Conservation (phyloP, 192 early-diverging fungal genomes). For the Cetraspora pellucida region DNA sequence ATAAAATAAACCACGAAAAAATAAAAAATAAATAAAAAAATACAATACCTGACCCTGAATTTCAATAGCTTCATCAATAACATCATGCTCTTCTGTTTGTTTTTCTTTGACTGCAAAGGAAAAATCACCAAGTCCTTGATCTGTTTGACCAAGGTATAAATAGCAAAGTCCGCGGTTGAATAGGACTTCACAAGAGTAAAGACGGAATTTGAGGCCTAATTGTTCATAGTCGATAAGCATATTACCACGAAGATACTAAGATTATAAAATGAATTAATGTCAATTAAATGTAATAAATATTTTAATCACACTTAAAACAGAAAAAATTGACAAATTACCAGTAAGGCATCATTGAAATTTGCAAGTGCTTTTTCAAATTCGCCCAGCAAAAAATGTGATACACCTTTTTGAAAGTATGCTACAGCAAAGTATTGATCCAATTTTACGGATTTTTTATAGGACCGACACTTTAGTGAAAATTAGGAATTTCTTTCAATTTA, state of each 20-base stretch:
- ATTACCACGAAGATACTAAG: slow-evolving; percentile 78
- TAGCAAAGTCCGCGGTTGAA: slow-evolving; percentile 90
- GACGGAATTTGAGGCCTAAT: slow-evolving; percentile 87
- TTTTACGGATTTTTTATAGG: slow-evolving; percentile 72
- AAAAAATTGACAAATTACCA: slow-evolving; percentile 53
- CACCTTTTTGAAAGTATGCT: slow-evolving; percentile 92
- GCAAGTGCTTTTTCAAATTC: slow-evolving; percentile 69
- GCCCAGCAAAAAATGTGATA: slow-evolving; percentile 73
- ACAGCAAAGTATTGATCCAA: slow-evolving; percentile 89
- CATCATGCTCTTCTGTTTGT: slow-evolving; percentile 68
- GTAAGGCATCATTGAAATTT: slow-evolving; percentile 81
- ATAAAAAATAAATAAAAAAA: background rate
- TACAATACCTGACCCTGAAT: slow-evolving; percentile 47
- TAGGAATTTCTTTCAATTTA: background rate
- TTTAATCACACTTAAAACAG: background rate
- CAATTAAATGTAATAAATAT: background rate
- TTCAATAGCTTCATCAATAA: slow-evolving; percentile 66
- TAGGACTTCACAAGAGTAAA: slow-evolving; percentile 85
- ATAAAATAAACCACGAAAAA: too few species aligned
- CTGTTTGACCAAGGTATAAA: slow-evolving; percentile 71
- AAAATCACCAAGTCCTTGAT: slow-evolving; percentile 73
- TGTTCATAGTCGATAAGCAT: slow-evolving; percentile 93
- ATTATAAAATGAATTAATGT: slow-evolving; percentile 12
- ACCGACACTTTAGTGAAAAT: slow-evolving; percentile 59
- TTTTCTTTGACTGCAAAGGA: slow-evolving; percentile 64